Conservation (phyloP, 208 protist species). For the Leishmania tarentolae region DNA sequence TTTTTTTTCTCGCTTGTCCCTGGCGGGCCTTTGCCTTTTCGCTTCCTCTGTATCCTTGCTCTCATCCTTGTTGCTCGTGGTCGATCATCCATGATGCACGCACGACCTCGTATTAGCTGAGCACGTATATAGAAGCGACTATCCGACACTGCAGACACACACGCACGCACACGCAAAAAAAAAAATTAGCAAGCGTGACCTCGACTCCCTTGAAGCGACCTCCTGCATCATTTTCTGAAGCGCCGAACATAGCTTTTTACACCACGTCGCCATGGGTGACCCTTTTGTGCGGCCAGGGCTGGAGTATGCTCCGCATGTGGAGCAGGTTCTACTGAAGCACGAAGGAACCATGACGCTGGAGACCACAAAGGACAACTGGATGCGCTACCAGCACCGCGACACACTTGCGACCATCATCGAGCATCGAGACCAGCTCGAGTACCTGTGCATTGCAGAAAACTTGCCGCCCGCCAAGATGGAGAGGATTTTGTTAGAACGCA, state of each 20-base stretch:
- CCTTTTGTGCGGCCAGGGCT: slow-evolving; percentile 87
- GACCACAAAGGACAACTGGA: slow-evolving; percentile 88
- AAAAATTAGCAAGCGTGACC: not conserved
- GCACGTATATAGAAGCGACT: not conserved
- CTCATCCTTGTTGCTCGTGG: not conserved
- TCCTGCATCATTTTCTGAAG: not conserved
- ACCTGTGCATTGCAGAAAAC: slow-evolving; percentile 82
- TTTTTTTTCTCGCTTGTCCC: not conserved
- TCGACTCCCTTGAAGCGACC: not conserved
- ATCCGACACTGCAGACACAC: not conserved
- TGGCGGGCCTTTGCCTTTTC: too few relatives aligned
- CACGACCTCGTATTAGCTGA: not conserved
- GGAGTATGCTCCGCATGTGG: slow-evolving; percentile 83
- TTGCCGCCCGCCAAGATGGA: slow-evolving; percentile 77
- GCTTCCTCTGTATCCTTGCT: not conserved
- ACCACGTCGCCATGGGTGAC: slow-evolving; percentile 65
- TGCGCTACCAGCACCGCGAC: slow-evolving; percentile 88
- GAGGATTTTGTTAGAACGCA: slow-evolving; percentile 75
- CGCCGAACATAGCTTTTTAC: not conserved
- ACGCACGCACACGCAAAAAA: not conserved
- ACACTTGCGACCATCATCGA: slow-evolving; percentile 77
- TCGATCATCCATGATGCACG: not conserved
- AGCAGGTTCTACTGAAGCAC: slow-evolving; percentile 81
- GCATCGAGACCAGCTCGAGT: slow-evolving; percentile 69
- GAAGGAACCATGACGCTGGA: slow-evolving; percentile 83